Conservation (phyloP, 306 rosid species). For the Calophaca sinica region DNA sequence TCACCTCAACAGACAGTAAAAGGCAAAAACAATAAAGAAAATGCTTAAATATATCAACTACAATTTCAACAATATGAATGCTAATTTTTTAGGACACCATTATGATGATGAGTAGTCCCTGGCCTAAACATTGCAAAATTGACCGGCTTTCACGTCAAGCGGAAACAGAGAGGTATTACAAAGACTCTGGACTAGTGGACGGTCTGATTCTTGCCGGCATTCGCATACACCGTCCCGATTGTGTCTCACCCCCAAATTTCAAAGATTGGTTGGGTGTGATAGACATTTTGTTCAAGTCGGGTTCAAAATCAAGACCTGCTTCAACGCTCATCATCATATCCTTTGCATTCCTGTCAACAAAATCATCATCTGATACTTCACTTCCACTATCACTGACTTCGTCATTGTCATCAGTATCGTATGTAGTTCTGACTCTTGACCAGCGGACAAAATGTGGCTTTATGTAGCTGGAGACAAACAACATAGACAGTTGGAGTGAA, state of each 20-base stretch:
- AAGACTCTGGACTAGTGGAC: conserved; percentile 65
- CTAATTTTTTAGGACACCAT: conserved; percentile 3
- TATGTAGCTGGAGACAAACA: conserved; percentile 60
- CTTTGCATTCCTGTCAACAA: conserved; percentile 35
- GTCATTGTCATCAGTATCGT: conserved; percentile 52
- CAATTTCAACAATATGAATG: background rate
- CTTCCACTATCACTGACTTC: conserved; percentile 65
- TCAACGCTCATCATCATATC: conserved; percentile 50
- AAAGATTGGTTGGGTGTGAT: conserved; percentile 63
- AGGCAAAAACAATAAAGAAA: background rate
- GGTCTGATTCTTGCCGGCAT: conserved; percentile 73
- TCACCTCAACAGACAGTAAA: background rate
- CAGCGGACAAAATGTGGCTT: conserved; percentile 69
- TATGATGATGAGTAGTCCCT: background rate
- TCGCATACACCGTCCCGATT: background rate
- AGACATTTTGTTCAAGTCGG: conserved; percentile 64
- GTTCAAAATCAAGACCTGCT: conserved; percentile 36
- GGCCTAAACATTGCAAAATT: conserved; percentile 23
- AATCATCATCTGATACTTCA: conserved; percentile 47
- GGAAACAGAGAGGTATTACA: background rate
- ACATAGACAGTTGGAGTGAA: background rate
- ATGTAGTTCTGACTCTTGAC: conserved; percentile 66
- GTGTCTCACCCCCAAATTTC: conserved; percentile 15
- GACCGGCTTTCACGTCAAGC: conserved; percentile 29
- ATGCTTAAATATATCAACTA: background rate